A percentile compares a stretch with the other conserved stretches of the same genome.
Evolutionary conservation across 805 yeast species (phyloP).

Genomic region (Ogataea sp.): DNA sequence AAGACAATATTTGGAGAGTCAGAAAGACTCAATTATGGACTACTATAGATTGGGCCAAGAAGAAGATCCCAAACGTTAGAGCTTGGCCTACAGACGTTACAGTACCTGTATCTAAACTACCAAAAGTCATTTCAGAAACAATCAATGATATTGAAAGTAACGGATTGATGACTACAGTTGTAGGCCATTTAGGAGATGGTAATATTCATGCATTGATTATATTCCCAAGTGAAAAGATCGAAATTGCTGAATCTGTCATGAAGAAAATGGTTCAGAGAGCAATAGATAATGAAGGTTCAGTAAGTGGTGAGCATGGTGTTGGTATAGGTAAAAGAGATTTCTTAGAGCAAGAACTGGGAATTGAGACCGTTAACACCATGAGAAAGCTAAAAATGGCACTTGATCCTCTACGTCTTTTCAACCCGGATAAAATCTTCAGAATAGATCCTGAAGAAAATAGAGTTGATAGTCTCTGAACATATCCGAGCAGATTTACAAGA

Average conservation of each 20-base stretch:
- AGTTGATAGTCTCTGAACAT: neutral
- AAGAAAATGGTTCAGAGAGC: constrained; percentile 60
- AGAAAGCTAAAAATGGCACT: constrained; percentile 61
- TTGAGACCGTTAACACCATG: constrained; percentile 63
- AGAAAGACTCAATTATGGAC: constrained; percentile 65
- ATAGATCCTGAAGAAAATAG: constrained; percentile 45
- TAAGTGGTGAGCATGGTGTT: constrained; percentile 84
- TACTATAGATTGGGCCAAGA: constrained; percentile 56
- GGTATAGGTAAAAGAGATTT: constrained; percentile 70
- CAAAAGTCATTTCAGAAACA: constrained; percentile 54
- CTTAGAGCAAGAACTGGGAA: constrained; percentile 57
- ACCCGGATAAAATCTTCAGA: constrained; percentile 73
- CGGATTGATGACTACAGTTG: constrained; percentile 47
- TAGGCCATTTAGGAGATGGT: constrained; percentile 84
- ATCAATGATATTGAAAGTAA: constrained; percentile 48
- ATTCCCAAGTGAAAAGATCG: constrained; percentile 43
- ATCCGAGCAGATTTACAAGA: too few species aligned
- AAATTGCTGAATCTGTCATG: constrained; percentile 40
- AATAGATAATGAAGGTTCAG: constrained; percentile 66
- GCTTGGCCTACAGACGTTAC: constrained; percentile 80
- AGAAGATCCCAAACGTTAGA: constrained; percentile 29
- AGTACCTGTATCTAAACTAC: constrained; percentile 65
- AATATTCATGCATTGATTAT: constrained; percentile 66
- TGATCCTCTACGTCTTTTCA: constrained; percentile 66
- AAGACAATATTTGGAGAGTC: constrained; percentile 66